Evolutionary conservation across 2,329 filamentous ascomycete species (phyloP).

Genomic region (Diaporthe citriasiana): DNA sequence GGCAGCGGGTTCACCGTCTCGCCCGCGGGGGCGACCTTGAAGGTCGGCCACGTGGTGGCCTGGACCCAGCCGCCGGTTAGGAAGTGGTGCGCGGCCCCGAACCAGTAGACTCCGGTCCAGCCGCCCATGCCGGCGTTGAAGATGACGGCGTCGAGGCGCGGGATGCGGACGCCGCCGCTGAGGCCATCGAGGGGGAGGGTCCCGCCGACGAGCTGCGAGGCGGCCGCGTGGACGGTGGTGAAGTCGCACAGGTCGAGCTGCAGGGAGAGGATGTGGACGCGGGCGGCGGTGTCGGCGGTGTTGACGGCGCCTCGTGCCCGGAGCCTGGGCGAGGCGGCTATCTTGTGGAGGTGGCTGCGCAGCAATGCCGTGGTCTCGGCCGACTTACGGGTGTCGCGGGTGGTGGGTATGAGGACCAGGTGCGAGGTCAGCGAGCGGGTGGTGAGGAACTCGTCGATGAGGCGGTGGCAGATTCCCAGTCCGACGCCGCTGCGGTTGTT

Average conservation of each 20-base stretch:
- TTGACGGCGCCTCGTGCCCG: conserved; percentile 56
- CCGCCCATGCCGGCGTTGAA: conserved; percentile 92
- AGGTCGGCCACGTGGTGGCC: conserved; percentile 82
- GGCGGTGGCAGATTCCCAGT: conserved; percentile 83
- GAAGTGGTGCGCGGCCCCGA: conserved; percentile 65
- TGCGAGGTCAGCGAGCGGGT: conserved; percentile 75
- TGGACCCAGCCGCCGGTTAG: conserved; percentile 74
- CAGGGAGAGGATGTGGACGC: conserved; percentile 71
- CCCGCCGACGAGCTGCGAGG: conserved; percentile 61
- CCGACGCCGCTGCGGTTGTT: conserved; percentile 81
- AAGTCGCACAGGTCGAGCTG: conserved; percentile 74
- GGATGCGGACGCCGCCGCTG: conserved; percentile 65
- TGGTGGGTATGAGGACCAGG: conserved; percentile 86
- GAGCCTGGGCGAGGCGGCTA: conserved; percentile 58
- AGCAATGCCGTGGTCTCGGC: conserved; percentile 78
- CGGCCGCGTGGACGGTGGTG: conserved; percentile 62
- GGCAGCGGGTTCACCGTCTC: conserved; percentile 60
- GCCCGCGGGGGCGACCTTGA: conserved; percentile 74
- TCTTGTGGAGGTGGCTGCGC: conserved; percentile 70
- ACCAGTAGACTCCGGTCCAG: conserved; percentile 85
- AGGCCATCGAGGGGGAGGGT: conserved; percentile 58
- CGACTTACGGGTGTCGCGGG: conserved; percentile 81
- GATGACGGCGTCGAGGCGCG: conserved; percentile 82
- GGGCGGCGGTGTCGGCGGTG: conserved; percentile 59
- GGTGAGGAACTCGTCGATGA: conserved; percentile 90